phyloP scores from a whole-genome alignment of 768 basidiomycete species.

The Sporobolomyces phaffii region DNA sequence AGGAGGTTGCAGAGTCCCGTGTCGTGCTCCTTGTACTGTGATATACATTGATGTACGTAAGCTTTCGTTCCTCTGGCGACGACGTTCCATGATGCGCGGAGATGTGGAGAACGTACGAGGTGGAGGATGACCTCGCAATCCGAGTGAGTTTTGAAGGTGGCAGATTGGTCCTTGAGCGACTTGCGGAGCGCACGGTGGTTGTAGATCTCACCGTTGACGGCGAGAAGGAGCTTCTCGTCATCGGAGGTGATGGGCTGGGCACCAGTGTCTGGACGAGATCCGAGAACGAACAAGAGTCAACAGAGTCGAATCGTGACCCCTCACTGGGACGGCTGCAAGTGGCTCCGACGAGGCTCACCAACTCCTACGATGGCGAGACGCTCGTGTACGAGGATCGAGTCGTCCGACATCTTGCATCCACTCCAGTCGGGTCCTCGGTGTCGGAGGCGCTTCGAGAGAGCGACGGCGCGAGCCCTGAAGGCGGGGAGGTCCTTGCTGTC shows the following conservation, averaged over 20 bases:
- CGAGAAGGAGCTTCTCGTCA: conserved; percentile 73
- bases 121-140: conserved; percentile 97
- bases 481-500: conserved; percentile 28
- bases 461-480: conserved; percentile 39
- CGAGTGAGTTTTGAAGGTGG: conserved; percentile 91
- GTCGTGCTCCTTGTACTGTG: conserved; percentile 77
- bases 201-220: conserved; percentile 99
- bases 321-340: too few relatives aligned
- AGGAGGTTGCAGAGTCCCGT: conserved; percentile 70
- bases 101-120: conserved; percentile 57
- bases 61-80: too few relatives aligned
- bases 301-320: too few relatives aligned
- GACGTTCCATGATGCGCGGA: too few relatives aligned
- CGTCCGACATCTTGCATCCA: conserved; percentile 66
- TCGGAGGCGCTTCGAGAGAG: conserved; percentile 74
- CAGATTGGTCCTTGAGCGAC: conserved; percentile 55
- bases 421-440: conserved; percentile 99
- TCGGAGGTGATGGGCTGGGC: conserved; percentile 88
- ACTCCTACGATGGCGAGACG: conserved; percentile 96
- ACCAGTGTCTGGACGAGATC: conserved; percentile 65
- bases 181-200: conserved; percentile 81
- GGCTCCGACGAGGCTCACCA: conserved; percentile 62
- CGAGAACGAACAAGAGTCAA: conserved; percentile 3
- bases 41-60: too few relatives aligned
- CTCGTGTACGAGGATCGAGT: conserved; percentile 79